These are phyloP conservation scores for Extremus antarcticus DNA, from an alignment of 495 filamentous ascomycete species.

Conservation along the genomic window DNA sequence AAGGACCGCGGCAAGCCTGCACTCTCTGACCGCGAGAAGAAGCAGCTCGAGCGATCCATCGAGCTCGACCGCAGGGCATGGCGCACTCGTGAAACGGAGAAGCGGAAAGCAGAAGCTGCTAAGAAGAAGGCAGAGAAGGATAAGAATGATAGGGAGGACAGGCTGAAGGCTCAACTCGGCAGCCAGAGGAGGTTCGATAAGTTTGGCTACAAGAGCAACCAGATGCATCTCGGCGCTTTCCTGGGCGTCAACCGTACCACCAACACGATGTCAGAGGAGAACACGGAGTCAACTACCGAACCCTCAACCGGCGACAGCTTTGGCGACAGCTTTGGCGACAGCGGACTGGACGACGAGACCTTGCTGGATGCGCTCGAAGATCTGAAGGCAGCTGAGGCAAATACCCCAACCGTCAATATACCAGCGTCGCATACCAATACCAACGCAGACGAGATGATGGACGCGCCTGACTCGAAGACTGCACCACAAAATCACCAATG, in stretches of 20 bases:
- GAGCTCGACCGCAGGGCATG: constrained; percentile 22
- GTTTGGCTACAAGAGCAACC: constrained; percentile 18
- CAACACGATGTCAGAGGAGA: neutral
- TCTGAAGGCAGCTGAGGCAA: neutral
- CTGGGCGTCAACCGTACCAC: neutral
- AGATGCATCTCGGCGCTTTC: constrained; percentile 17
- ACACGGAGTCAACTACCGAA: neutral
- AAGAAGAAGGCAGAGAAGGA: constrained; percentile 18
- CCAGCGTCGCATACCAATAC: too few relatives aligned
- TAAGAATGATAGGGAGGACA: constrained; percentile 14
- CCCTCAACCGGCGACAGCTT: neutral
- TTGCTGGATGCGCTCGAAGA: constrained; percentile 7
- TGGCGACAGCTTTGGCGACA: constrained; percentile 13
- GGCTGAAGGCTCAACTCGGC: neutral
- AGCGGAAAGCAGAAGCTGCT: constrained; percentile 13
- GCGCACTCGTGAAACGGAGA: constrained; percentile 15
- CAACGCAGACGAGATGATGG: too few relatives aligned
- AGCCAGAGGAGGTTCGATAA: constrained; percentile 11
- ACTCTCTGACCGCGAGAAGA: constrained; percentile 17
- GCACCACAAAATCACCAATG: too few relatives aligned
- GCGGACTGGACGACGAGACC: constrained; percentile 15
- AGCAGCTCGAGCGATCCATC: constrained; percentile 16
- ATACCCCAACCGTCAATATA: neutral
- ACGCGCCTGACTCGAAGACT: too few relatives aligned
- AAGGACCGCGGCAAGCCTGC: constrained; percentile 14